These are phyloP conservation scores for Nidularia pulvinata DNA, from an alignment of 768 basidiomycete species.

Conservation along the genomic window DNA sequence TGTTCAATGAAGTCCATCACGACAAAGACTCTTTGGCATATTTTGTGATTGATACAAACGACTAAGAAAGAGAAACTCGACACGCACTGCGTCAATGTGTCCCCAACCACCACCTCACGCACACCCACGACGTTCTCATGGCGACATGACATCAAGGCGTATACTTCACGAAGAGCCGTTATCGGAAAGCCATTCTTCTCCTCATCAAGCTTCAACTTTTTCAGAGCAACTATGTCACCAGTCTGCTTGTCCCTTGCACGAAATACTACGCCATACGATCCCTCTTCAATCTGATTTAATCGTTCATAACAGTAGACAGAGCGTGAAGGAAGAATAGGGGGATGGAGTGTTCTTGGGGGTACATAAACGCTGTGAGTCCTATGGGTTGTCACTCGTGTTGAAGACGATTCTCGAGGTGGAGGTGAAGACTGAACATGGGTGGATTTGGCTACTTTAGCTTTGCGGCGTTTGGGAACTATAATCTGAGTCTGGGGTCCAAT, in stretches of 20 bases:
- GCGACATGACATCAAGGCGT: constrained; percentile 92
- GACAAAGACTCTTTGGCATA: constrained; percentile 83
- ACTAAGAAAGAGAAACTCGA: constrained; percentile 14
- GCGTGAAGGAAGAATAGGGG: constrained; percentile 81
- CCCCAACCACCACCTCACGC: constrained; percentile 96
- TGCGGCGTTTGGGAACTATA: constrained; percentile 31
- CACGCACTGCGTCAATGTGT: constrained; percentile 98
- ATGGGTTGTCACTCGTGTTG: too few relatives aligned
- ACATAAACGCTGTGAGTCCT: constrained; percentile 62
- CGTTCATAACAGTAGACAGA: constrained; percentile 95
- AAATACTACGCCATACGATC: constrained; percentile 96
- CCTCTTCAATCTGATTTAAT: constrained; percentile 98
- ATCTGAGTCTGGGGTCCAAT: constrained; percentile 22
- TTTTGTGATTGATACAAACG: constrained; percentile 23
- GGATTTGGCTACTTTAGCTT: constrained; percentile 42
- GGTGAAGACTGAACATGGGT: constrained; percentile 17
- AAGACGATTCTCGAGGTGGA: constrained; percentile 14
- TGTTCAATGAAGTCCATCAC: constrained; percentile 99
- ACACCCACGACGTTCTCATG: constrained; percentile 99
- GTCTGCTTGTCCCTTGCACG: constrained; percentile 95
- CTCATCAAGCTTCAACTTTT: constrained; percentile 97
- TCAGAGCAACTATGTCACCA: constrained; percentile 94
- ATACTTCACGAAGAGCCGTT: constrained; percentile 92
- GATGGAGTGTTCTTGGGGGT: constrained; percentile 76
- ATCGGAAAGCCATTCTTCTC: constrained; percentile 99